Conservation (phyloP, 2,329 filamentous ascomycete species). For the Hymenotorrendiella dingleyae region DNA sequence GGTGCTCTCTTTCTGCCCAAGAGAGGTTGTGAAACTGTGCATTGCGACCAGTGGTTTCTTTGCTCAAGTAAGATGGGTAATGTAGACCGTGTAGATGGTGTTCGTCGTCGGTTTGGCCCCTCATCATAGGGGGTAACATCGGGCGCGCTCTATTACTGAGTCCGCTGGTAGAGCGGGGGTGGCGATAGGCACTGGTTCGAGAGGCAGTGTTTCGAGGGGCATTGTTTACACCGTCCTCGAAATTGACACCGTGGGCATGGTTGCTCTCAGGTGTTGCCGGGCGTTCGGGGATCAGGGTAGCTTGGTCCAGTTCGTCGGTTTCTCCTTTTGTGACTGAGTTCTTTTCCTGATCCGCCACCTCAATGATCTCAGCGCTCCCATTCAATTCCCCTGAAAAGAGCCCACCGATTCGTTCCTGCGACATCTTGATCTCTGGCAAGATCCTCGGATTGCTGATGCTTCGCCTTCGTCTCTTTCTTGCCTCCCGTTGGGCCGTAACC, state of each 20-base stretch:
- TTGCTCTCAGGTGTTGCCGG: not conserved
- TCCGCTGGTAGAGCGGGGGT: not conserved
- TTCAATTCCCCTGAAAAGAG: too few species aligned
- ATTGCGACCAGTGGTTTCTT: constrained; percentile 40
- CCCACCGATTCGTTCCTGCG: not conserved
- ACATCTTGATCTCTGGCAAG: not conserved
- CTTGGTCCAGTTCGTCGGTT: not conserved
- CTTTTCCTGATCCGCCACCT: not conserved
- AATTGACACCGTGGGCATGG: constrained; percentile 17
- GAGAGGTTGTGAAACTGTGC: constrained; percentile 49
- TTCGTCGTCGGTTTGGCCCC: not conserved
- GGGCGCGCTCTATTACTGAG: not conserved
- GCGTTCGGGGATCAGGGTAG: not conserved
- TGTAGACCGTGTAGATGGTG: not conserved
- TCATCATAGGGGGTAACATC: too few species aligned
- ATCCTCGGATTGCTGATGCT: constrained; percentile 7
- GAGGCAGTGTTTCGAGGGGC: constrained; percentile 7
- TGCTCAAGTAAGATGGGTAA: constrained; percentile 23
- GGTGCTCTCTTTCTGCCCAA: constrained; percentile 46
- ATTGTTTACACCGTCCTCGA: constrained; percentile 12
- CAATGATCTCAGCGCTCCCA: too few species aligned
- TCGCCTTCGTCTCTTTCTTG: constrained; percentile 6
- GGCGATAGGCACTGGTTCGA: not conserved
- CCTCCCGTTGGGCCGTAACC: constrained; percentile 36
- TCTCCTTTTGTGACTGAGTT: not conserved